Evolutionary conservation across 2,329 filamentous ascomycete genomes (phyloP), one percentile per base, ranked within the genome.

Genomic region (Talaromyces sp.): DNA sequence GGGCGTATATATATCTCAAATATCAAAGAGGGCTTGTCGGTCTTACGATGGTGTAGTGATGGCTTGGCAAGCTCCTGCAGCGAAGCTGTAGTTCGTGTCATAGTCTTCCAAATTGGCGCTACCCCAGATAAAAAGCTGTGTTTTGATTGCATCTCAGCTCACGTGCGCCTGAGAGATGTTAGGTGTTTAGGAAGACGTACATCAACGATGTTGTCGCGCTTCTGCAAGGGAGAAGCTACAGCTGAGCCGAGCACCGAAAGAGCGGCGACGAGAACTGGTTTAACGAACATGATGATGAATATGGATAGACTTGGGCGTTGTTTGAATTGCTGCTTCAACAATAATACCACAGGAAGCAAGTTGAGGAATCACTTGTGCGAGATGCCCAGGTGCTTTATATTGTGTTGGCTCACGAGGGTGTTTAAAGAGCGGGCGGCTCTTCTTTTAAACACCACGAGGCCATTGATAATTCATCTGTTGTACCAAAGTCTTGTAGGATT

Each of bases 111-210:
- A 51, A 29, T 54, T 35, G 38, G 51, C 26, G 38, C 41, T 19
- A 7, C 55, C 55, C 59, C 59, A 61, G 29, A 58, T 58, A 19
- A 61, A 61, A 10, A 61, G 35, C 59, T 61, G 38, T n/a, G n/a
- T n/a, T 52, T 38, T 32, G 13, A 29, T 35, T n/a, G 21, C 4
- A 50, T 35, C 14, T 57, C 31, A 57, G 55, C 19, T 21, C 8
- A 14, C 5, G n/a, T n/a, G n/a, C n/a, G n/a, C n/a, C n/a, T n/a
- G n/a, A n/a, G n/a, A n/a, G n/a, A n/a, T 17, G 24, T 3, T 4
- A 26, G 13, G 7, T 2, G n/a, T 27, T 24, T 21, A 31, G 2
- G 24, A 11, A 27, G 1, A 4, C 21, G 4, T 55, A 61, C 59
- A 55, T 61, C 51, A 43, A 61, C 51, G 38, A 61, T 41, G 38